Conservation (phyloP, 192 early-diverging fungal species). For the Umbelopsis isabellina region DNA sequence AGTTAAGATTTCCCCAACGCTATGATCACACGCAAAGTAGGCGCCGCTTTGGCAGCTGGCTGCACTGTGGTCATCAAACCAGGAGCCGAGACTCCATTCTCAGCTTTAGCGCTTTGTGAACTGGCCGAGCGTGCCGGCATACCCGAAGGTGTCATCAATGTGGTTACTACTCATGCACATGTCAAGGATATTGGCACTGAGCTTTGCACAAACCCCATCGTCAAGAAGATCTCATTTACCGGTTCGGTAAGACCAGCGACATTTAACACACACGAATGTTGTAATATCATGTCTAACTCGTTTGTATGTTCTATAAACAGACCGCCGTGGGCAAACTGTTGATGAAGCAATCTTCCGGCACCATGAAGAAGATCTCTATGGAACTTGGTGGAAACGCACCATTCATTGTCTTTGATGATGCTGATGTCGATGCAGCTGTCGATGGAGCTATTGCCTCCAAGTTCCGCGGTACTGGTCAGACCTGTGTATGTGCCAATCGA, state of each 20-base stretch:
- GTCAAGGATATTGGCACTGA: slow-evolving; percentile 60
- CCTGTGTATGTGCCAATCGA: slow-evolving; percentile 79
- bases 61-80: slow-evolving; percentile 79
- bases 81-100: slow-evolving; percentile 57
- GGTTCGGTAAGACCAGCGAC: slow-evolving; percentile 60
- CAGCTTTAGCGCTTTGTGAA: slow-evolving; percentile 55
- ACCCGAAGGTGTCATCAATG: slow-evolving; percentile 71
- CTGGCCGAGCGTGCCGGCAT: slow-evolving; percentile 60
- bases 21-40: slow-evolving; percentile 79
- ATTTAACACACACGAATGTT: neutral
- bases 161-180: slow-evolving; percentile 60
- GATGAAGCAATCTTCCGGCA: slow-evolving; percentile 58
- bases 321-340: slow-evolving; percentile 70
- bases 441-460: slow-evolving; percentile 62
- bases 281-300: slow-evolving; percentile 2
- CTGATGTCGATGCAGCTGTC: slow-evolving; percentile 72
- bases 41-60: slow-evolving; percentile 78
- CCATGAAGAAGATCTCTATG: slow-evolving; percentile 78
- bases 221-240: slow-evolving; percentile 80
- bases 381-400: slow-evolving; percentile 90
- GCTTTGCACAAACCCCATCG: slow-evolving; percentile 55
- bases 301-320: slow-evolving; percentile 24
- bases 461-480: slow-evolving; percentile 81
- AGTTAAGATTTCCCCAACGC: slow-evolving; percentile 80
- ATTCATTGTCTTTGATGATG: slow-evolving; percentile 78